These are phyloP conservation scores for Penicillium hesseltinei DNA, from an alignment of 2,329 filamentous ascomycete species.

Conservation along the genomic window DNA sequence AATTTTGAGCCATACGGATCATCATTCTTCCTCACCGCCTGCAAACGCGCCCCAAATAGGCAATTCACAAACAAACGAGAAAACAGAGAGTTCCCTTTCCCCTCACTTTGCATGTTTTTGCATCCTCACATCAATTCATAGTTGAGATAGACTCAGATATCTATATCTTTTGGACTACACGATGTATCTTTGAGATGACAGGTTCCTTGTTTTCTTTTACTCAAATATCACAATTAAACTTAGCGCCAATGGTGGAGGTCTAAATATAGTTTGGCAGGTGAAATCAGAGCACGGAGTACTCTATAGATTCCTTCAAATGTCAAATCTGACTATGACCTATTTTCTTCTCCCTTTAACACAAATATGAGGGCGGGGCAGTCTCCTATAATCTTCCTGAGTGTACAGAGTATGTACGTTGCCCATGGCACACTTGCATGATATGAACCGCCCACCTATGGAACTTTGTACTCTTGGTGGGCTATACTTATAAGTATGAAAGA, in stretches of 20 bases:
- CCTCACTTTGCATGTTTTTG: background rate
- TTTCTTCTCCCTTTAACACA: background rate
- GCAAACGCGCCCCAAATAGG: slow-evolving; percentile 21
- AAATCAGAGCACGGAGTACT: background rate
- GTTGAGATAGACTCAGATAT: background rate
- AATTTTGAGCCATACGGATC: slow-evolving; percentile 28
- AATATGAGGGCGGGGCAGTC: background rate
- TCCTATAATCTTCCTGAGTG: background rate
- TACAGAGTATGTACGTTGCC: background rate
- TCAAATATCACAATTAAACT: background rate
- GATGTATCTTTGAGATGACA: background rate
- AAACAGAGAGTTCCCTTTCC: background rate
- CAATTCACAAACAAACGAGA: slow-evolving; percentile 34
- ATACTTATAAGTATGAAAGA: background rate
- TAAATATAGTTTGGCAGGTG: background rate
- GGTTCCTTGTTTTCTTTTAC: background rate
- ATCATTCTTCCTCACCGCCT: slow-evolving; percentile 29
- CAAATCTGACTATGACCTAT: background rate
- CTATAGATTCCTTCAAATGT: too few relatives aligned
- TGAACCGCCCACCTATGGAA: background rate
- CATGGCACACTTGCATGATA: background rate
- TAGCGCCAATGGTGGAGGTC: background rate
- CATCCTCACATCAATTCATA: background rate
- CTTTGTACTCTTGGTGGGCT: background rate
- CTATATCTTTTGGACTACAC: background rate